Percentiles rank a stretch among this genome's conserved stretches.
These are phyloP conservation scores for Dactylorhiza incarnata DNA, from an alignment of 106 monocot species.

Conservation along the genomic window DNA sequence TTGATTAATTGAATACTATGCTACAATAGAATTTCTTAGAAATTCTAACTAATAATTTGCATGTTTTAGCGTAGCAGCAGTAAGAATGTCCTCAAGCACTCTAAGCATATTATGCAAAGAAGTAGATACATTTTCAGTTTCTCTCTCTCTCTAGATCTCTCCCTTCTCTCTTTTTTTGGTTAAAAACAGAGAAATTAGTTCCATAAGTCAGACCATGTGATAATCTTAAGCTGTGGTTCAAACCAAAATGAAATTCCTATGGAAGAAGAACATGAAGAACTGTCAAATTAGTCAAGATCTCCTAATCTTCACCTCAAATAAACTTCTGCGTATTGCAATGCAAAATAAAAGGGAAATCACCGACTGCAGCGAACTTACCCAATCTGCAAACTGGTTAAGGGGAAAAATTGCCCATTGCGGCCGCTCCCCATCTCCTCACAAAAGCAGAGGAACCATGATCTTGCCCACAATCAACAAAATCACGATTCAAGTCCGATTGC, in stretches of 20 bases:
- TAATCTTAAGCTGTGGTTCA: background rate
- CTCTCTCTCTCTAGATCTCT: too few species aligned
- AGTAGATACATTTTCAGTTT: too few species aligned
- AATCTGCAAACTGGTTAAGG: slow-evolving; percentile 82
- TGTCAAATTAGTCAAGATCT: background rate
- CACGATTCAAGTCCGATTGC: background rate
- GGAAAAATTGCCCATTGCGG: slow-evolving; percentile 46
- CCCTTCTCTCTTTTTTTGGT: too few species aligned
- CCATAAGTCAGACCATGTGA: too few species aligned
- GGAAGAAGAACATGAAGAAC: slow-evolving; percentile 4
- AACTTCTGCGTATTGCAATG: background rate
- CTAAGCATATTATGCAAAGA: background rate
- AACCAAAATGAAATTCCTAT: background rate
- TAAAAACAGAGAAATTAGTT: too few species aligned
- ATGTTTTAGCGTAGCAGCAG: background rate
- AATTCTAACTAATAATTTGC: background rate
- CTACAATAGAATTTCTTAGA: background rate
- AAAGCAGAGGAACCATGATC: background rate
- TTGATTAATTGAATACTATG: background rate
- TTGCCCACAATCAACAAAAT: background rate
- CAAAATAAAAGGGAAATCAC: background rate
- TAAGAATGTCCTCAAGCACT: background rate
- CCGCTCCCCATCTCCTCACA: slow-evolving; percentile 12
- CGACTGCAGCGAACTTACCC: slow-evolving; percentile 30
- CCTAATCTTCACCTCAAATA: background rate